Evolutionary conservation across 768 basidiomycete species (phyloP), one percentile per base, ranked within the genome.

Genomic region (Russula brevipes): DNA sequence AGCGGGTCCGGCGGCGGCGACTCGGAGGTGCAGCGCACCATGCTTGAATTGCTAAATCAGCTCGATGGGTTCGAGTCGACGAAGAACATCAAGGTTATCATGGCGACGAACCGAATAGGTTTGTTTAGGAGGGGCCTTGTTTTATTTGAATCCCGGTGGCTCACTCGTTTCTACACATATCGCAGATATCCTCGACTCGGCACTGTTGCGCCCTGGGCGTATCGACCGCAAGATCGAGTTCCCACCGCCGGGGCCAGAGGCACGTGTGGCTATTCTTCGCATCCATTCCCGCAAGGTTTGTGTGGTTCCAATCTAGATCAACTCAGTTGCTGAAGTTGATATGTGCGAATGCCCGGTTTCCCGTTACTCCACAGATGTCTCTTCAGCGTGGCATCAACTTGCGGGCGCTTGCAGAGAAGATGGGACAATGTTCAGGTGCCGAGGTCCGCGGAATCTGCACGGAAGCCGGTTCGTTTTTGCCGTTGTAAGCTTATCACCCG

Each of bases 211-310:
- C 52, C 94, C 95, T 4, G 95, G 95, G 39, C 92, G 95, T 71
- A 97, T 98, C 69, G 95, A 98, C 75, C 79, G 89, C 46, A 98
- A 98, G 79, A 99, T 99, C 68, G 96, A 99, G 75, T 98, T 99
- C 78, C 96, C 96, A 16, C 96, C 97, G 36, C 96, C 96, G 35
- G 94, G 93, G 2, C 96, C 96, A 0, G 95, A 98, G 73, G 95
- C 95, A 3, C 89, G 95, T 71, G 90, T 98, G 33, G 89, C 91
- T n/a, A 98, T 98, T 73, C 84, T 98, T 38, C 88, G 94, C 47
- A 98, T 98, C 66, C 96, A 98, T 72, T 96, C 93, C 24, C 84
- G 96, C 68, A 98, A 98, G 82, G 91, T 88, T 47, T 16, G 74
- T 56, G 12, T 50, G 19, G 44, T 35, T n/a, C 31, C 24, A 42